phyloP scores from a whole-genome alignment of 2,329 filamentous ascomycete genomes.

The Fusarium vanettenii region DNA sequence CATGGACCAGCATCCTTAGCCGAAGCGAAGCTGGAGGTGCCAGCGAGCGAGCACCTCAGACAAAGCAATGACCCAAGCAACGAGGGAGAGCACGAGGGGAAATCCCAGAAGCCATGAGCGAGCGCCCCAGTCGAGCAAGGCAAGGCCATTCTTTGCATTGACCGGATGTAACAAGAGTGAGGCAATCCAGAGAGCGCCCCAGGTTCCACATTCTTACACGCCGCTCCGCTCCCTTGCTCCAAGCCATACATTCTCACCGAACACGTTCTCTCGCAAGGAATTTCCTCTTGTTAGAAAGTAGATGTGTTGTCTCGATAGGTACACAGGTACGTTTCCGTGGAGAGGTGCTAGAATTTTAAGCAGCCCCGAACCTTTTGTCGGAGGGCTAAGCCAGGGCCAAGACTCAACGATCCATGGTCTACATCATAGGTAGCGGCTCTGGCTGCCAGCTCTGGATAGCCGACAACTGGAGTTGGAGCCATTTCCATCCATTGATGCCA shows the following conservation, averaged over 20 bases:
- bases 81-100: constrained; percentile 23
- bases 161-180: constrained; percentile 32
- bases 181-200: constrained; percentile 28
- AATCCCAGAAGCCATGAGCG: constrained; percentile 9
- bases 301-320: not conserved
- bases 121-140: not conserved
- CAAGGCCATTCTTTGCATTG: not conserved
- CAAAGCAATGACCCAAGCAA: constrained; percentile 3
- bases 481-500: not conserved
- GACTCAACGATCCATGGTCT: constrained; percentile 29
- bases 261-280: constrained; percentile 20
- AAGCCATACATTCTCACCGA: constrained; percentile 8
- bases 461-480: not conserved
- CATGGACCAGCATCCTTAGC: constrained; percentile 35
- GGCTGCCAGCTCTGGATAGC: constrained; percentile 13
- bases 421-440: constrained; percentile 30
- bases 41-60: constrained; percentile 9
- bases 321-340: not conserved
- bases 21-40: constrained; percentile 12
- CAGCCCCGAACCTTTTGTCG: constrained; percentile 10
- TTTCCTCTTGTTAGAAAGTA: not conserved
- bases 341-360: constrained; percentile 3
- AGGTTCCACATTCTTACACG: constrained; percentile 30
- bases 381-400: constrained; percentile 18
- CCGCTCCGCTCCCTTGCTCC: constrained; percentile 7